Percentiles rank a stretch among this genome's conserved stretches.
phyloP scores from a whole-genome alignment of 2,329 filamentous ascomycete species.

The Penicillium capsulatum region DNA sequence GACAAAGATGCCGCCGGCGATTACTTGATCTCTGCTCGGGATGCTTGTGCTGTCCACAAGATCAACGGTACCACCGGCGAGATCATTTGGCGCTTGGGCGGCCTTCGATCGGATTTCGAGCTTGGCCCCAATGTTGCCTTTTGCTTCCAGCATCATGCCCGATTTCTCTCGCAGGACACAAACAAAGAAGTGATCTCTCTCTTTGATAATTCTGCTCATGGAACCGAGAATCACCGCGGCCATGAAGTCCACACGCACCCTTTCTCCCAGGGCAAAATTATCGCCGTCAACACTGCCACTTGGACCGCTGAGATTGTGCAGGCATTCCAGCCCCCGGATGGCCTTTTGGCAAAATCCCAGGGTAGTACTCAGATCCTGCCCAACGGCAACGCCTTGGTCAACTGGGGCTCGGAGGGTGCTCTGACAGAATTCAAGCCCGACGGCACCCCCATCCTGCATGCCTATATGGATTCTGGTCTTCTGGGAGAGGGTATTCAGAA shows the following conservation, averaged over 20 bases:
- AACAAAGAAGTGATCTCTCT: conserved; percentile 51
- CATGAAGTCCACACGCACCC: conserved; percentile 37
- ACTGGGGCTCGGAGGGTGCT: conserved; percentile 53
- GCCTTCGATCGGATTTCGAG: conserved; percentile 44
- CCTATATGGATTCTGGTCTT: conserved; percentile 45
- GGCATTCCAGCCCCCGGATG: conserved; percentile 49
- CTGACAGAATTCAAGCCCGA: conserved; percentile 33
- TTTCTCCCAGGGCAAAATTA: conserved; percentile 45
- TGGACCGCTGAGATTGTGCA: conserved; percentile 46
- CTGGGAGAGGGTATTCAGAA: conserved; percentile 34
- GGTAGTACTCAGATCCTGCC: conserved; percentile 53
- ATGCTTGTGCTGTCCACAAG: conserved; percentile 47
- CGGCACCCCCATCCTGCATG: conserved; percentile 37
- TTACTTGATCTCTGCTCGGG: conserved; percentile 48
- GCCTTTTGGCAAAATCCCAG: conserved; percentile 49
- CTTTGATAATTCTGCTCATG: conserved; percentile 53
- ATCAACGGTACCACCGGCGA: conserved; percentile 45
- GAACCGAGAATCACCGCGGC: conserved; percentile 30
- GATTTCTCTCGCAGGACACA: conserved; percentile 44
- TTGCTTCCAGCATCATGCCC: conserved; percentile 50
- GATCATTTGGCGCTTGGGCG: conserved; percentile 49
- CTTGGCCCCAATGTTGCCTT: conserved; percentile 44
- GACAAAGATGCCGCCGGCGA: conserved; percentile 42
- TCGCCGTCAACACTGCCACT: conserved; percentile 43
- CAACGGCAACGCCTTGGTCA: conserved; percentile 52